Evolutionary conservation across 2,329 filamentous ascomycete genomes (phyloP).

Genomic region (Penicillium thymicola): DNA sequence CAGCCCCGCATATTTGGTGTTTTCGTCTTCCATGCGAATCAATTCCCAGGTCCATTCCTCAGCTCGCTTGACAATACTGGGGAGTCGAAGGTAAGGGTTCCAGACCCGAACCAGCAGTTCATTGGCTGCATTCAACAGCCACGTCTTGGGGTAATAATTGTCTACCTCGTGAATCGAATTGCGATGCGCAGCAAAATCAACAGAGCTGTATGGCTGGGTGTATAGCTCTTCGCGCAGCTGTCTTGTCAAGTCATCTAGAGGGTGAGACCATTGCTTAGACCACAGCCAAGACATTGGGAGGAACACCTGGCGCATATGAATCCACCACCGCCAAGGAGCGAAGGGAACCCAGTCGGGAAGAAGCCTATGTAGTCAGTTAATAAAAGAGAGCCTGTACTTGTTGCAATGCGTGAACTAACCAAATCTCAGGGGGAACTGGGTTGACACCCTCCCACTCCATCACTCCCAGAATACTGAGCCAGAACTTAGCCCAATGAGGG

Average conservation of each 20-base stretch:
- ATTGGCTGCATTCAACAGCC: conserved; percentile 74
- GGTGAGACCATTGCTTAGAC: conserved; percentile 76
- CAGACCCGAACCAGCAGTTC: conserved; percentile 76
- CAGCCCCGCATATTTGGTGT: conserved; percentile 81
- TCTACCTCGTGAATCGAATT: conserved; percentile 77
- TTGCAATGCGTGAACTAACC: conserved; percentile 48
- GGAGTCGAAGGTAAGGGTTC: conserved; percentile 70
- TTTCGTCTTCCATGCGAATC: conserved; percentile 86
- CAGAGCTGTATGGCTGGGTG: conserved; percentile 69
- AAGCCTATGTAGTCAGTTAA: conserved; percentile 47
- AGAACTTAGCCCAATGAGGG: conserved; percentile 97
- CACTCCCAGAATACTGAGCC: conserved; percentile 80
- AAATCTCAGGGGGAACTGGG: conserved; percentile 87
- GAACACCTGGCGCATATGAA: conserved; percentile 97
- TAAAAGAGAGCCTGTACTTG: not conserved
- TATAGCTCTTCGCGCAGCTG: conserved; percentile 79
- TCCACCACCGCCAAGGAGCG: conserved; percentile 94
- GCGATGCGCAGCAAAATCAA: conserved; percentile 73
- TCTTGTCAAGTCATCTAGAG: conserved; percentile 69
- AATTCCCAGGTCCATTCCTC: conserved; percentile 80
- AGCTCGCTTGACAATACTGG: conserved; percentile 64
- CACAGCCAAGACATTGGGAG: conserved; percentile 87
- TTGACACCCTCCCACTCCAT: conserved; percentile 91
- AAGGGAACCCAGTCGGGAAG: conserved; percentile 87
- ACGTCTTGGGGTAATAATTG: conserved; percentile 91